Evolutionary conservation across 441 rosid species (phyloP), one percentile per base, ranked within the genome.

Genomic region (Eutrema salsugineum): DNA sequence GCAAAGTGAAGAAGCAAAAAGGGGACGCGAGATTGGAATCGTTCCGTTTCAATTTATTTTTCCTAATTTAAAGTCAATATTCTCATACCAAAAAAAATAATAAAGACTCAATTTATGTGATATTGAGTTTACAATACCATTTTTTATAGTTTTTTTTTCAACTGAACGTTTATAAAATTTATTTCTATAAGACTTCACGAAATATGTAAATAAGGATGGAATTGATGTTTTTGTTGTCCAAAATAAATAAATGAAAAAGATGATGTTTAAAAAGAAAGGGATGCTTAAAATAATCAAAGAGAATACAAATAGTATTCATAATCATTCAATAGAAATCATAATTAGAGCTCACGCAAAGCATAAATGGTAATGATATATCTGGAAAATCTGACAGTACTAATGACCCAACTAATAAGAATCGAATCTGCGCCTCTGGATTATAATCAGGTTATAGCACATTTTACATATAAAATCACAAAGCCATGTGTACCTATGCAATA

Each of bases 351-450:
- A 65, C 51, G 71, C 51, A 40, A 56, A 19, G 71, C 39, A 72
- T 46, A 56, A 55, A 27, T 27, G 59, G 67, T 66, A 73, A 73
- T 73, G 62, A 73, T 49, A 50, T 49, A 38, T 48, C 6, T 4
- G 50, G n/a, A 58, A 58, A 66, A n/a, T 40, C 53, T 40, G 72
- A 66, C 63, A 49, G 16, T 19, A 58, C 42, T 40, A 57, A 40
- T 73, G 53, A 65, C 77, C 48, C 4, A 59, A 50, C 63, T 67
- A 5, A 7, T 38, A 12, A 43, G 28, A 50, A 68, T 54, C 59
- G 70, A 63, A 75, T 75, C 58, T 54, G 74, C 74, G 51, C 51
- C 44, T 68, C 78, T 74, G 68, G 55, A 74, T 67, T 42, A 59
- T 58, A 24, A 71, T 51, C 56, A 35, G 24, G 33, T 33, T 3